phyloP scores from a whole-genome alignment of 345 rosid species.

The Excoecaria cochinchinensis region DNA sequence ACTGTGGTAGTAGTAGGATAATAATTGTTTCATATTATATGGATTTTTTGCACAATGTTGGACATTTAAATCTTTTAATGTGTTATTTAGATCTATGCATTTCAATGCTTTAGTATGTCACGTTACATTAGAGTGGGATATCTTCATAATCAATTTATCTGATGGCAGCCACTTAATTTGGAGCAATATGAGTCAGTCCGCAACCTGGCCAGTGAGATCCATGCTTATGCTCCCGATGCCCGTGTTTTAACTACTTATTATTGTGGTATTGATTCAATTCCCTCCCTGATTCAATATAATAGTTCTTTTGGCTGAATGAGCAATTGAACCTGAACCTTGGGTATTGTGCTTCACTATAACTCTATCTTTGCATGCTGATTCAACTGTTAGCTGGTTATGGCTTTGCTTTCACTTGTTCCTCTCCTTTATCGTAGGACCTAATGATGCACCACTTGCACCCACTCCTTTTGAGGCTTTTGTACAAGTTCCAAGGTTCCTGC shows the following conservation, averaged over 20 bases:
- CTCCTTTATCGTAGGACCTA: slow-evolving; percentile 56
- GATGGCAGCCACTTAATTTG: slow-evolving; percentile 81
- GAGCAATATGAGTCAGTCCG: slow-evolving; percentile 80
- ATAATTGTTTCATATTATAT: neutral
- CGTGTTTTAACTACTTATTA: slow-evolving; percentile 92
- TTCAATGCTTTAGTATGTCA: slow-evolving; percentile 6
- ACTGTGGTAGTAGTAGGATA: neutral
- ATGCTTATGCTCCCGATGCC: slow-evolving; percentile 90
- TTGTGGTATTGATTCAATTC: slow-evolving; percentile 53
- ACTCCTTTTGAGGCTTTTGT: slow-evolving; percentile 86
- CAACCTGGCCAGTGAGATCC: slow-evolving; percentile 81
- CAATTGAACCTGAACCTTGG: neutral
- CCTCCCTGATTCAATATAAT: neutral
- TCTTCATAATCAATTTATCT: slow-evolving; percentile 17
- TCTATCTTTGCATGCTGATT: slow-evolving; percentile 2
- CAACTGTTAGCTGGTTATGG: slow-evolving; percentile 6
- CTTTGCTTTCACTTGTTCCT: slow-evolving; percentile 14
- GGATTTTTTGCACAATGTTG: neutral
- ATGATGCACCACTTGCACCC: slow-evolving; percentile 90
- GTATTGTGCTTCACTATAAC: neutral
- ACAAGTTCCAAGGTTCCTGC: slow-evolving; percentile 89
- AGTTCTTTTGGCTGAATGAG: neutral
- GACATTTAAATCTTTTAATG: neutral
- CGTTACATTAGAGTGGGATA: neutral
- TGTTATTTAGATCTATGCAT: neutral